phyloP scores from a whole-genome alignment of 805 yeast species.

The Candida boidinii region DNA sequence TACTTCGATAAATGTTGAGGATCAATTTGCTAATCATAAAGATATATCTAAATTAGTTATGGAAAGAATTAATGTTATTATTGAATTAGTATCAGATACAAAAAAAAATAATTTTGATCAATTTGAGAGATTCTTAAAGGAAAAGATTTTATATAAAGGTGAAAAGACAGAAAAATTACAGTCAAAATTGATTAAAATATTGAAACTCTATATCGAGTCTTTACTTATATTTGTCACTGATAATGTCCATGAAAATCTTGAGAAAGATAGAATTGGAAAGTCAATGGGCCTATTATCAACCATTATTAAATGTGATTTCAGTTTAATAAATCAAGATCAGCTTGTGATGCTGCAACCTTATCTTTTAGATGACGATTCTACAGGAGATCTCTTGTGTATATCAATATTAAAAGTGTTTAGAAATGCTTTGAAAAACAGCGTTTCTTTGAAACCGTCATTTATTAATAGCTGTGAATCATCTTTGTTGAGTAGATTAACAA shows the following conservation, averaged over 20 bases:
- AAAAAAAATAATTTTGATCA: slow-evolving; percentile 32
- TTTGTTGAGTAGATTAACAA: slow-evolving; percentile 50
- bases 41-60: no score
- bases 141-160: slow-evolving; percentile 28
- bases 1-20: background rate
- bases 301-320: slow-evolving; percentile 43
- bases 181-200: slow-evolving; percentile 10
- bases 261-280: slow-evolving; percentile 21
- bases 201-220: slow-evolving; percentile 24
- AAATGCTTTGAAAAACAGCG: slow-evolving; percentile 34
- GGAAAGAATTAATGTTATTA: slow-evolving; percentile 24
- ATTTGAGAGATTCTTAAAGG: slow-evolving; percentile 40
- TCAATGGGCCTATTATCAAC: slow-evolving; percentile 44
- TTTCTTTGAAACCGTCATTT: slow-evolving; percentile 42
- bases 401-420: slow-evolving; percentile 48
- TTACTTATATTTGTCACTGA: slow-evolving; percentile 30
- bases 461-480: slow-evolving; percentile 39
- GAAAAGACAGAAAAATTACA: slow-evolving; percentile 12
- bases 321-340: slow-evolving; percentile 57
- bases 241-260: slow-evolving; percentile 19
- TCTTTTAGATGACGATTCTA: slow-evolving; percentile 38
- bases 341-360: slow-evolving; percentile 58
- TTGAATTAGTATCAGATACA: slow-evolving; percentile 27
- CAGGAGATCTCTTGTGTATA: slow-evolving; percentile 32
- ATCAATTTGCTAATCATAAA: background rate